Conservation (phyloP, 805 yeast genomes). For the Wickerhamiella hasegawae region DNA sequence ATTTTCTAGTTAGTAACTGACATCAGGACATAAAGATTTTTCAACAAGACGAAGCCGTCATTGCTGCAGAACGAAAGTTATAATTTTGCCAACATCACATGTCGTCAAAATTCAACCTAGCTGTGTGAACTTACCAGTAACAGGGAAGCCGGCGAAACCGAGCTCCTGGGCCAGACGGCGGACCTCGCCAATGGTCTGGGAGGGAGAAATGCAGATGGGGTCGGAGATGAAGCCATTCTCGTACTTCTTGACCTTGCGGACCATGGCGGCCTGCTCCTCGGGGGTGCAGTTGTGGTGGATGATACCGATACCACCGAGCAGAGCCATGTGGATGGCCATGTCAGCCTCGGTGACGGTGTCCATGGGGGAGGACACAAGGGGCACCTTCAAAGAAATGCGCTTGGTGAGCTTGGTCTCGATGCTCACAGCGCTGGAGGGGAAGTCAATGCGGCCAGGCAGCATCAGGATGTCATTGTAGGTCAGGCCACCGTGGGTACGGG, state of each 20-base stretch:
- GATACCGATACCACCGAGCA: constrained; percentile 97
- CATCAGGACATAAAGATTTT: constrained; percentile 26
- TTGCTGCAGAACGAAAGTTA: constrained; percentile 99
- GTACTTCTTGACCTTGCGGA: constrained; percentile 84
- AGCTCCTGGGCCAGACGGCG: constrained; percentile 48
- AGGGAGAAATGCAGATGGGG: constrained; percentile 74
- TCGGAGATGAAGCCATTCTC: constrained; percentile 96
- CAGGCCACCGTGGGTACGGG: constrained; percentile 80
- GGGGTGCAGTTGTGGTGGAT: constrained; percentile 94
- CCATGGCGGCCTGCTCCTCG: constrained; percentile 98
- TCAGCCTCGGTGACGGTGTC: constrained; percentile 95
- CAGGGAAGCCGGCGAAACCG: constrained; percentile 97
- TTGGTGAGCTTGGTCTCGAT: constrained; percentile 82
- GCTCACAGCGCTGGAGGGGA: constrained; percentile 62
- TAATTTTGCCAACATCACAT: constrained; percentile 22
- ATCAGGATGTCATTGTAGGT: constrained; percentile 94
- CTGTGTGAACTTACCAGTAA: constrained; percentile 80
- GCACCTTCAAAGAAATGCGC: constrained; percentile 79
- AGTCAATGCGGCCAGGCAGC: constrained; percentile 85
- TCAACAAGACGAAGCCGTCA: constrained; percentile 98
- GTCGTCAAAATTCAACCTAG: constrained; percentile 2
- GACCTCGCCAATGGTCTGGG: constrained; percentile 64
- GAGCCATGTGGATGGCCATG: constrained; percentile 98
- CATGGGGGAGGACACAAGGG: constrained; percentile 97
- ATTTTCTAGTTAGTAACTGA: constrained; percentile 36